Conservation (phyloP, 371 early-diverging fungal species). For the Fennellomyces sp. region DNA sequence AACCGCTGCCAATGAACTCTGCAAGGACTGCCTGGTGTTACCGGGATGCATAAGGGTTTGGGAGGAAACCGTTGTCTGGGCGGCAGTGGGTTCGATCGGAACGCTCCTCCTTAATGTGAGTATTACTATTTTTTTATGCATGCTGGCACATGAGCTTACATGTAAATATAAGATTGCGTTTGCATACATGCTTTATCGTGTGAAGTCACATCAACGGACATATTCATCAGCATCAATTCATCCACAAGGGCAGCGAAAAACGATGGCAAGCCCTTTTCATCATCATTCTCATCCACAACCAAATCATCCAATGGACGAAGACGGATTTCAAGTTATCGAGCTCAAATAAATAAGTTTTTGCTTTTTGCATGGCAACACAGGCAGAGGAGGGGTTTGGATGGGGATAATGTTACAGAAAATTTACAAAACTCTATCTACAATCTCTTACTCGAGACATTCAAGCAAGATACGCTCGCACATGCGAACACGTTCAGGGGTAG, state of each 20-base stretch:
- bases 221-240: constrained; percentile 4
- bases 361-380: too few species aligned
- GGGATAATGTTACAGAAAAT: neutral
- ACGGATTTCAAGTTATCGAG: constrained; percentile 32
- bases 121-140: neutral
- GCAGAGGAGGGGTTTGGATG: neutral
- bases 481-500: constrained; percentile 50
- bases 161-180: constrained; percentile 25
- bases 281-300: neutral
- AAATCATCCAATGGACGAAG: constrained; percentile 16
- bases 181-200: constrained; percentile 24
- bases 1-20: neutral
- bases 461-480: constrained; percentile 55
- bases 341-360: constrained; percentile 20
- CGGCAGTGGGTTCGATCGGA: constrained; percentile 14
- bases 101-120: constrained; percentile 28
- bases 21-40: constrained; percentile 1
- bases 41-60: constrained; percentile 16
- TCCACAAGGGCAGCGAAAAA: neutral
- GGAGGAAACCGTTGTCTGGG: constrained; percentile 22
- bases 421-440: neutral
- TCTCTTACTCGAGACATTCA: constrained; percentile 8
- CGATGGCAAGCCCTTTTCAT: neutral
- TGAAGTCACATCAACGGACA: constrained; percentile 10
- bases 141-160: too few species aligned